Base-by-base conservation (phyloP, 768 basidiomycete species). In the Pisolithus marmoratus region DNA sequence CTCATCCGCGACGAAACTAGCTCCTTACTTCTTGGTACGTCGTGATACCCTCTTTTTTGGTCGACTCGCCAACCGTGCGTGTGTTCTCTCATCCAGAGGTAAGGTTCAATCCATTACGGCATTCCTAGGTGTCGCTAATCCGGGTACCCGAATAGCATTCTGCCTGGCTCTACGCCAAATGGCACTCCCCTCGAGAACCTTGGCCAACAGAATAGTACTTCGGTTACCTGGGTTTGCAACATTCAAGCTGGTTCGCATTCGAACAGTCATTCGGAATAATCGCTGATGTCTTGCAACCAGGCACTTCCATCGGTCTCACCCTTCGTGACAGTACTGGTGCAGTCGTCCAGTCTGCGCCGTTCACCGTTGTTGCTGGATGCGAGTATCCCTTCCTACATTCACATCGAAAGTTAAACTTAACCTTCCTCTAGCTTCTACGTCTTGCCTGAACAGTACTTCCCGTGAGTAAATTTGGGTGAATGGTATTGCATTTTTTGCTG, bases 21-120 rank as follows among this genome's bases (percentile, higher is more conserved):
- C 68, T 34, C 84, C 86, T 31, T 88, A 76, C 74, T 79, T 70
- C 60, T 58, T 87, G 74, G 87, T 88, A 66, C 49, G 84, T 41
- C 45, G 44, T 23, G 31, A 12, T 40, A 23, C 36, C 40, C 23
- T 41, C 4, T 12, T 36, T 7, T 27, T 20, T 12, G 19, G 15
- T 19, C 26, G 8, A 61, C 1, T 2, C 22, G 14, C 36, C 34
- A 24, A 8, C 14, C 46, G 31, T 22, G 43, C 4, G 1, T 52
- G 22, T 38, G 4, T 2, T 20, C 26, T 38, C 27, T 0, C 49
- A 38, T 55, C 48, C 66, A 81, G 77, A 76, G 69, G 77, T 75
- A 54, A 29, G 48, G n/a, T 0, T 54, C 38, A 24, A 43, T 54
- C 20, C 5, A 4, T 2, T 5, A 6, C 24, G 22, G 12, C 47